Evolutionary conservation across 139 green algal genomes (phyloP).

Genomic region (Chlamydomonas incerta): DNA sequence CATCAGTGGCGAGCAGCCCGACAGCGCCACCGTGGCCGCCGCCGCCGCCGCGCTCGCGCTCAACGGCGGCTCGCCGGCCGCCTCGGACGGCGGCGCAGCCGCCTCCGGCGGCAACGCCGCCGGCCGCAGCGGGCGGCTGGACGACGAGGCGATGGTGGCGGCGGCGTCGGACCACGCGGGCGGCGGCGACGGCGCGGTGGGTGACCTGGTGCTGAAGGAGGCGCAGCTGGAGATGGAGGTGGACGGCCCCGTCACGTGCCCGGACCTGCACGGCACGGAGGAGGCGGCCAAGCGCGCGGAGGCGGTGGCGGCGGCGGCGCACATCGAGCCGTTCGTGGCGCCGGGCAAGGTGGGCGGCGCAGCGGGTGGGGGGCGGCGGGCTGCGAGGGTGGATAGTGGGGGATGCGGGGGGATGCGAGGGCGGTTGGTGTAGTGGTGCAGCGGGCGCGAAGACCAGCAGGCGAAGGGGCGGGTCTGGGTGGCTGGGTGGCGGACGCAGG

Average conservation of each 20-base stretch:
- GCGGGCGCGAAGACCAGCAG: too few relatives aligned
- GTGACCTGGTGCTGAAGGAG: not conserved
- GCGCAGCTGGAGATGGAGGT: constrained; percentile 27
- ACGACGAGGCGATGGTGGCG: not conserved
- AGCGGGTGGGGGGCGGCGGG: too few relatives aligned
- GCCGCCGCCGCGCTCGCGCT: not conserved
- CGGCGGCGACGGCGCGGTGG: not conserved
- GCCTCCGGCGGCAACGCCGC: not conserved
- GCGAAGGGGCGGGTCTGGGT: too few relatives aligned
- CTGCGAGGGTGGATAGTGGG: not conserved
- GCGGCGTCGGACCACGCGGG: not conserved
- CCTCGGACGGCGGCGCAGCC: not conserved
- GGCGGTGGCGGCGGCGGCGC: constrained; percentile 8
- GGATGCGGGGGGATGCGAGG: too few relatives aligned
- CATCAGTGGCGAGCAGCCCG: not conserved
- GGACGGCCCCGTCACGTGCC: constrained; percentile 19
- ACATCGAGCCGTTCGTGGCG: not conserved
- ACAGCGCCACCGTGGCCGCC: not conserved
- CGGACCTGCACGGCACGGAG: not conserved
- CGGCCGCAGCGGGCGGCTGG: not conserved
- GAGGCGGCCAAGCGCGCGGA: constrained; percentile 19
- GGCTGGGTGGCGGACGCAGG: too few relatives aligned
- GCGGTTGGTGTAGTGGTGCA: too few relatives aligned
- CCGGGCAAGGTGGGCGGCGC: not conserved
- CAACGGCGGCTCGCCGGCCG: not conserved